Conservation (phyloP, 768 basidiomycete genomes). For the Amanita muscaria region DNA sequence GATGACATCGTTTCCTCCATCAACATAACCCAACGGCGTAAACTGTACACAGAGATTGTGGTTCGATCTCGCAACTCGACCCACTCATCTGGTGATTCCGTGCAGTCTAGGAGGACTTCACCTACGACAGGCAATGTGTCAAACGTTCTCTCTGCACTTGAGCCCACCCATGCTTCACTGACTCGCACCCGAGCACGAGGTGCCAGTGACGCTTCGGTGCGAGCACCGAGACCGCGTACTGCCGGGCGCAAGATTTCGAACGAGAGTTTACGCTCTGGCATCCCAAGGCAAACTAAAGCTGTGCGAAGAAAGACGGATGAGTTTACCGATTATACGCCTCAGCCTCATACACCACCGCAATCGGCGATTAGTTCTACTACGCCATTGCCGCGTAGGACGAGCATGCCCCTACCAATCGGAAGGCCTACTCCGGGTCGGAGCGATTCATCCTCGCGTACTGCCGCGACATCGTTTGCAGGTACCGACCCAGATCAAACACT, state of each 20-base stretch:
- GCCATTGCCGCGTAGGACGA: constrained; percentile 36
- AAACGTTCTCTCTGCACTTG: constrained; percentile 19
- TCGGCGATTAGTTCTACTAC: background rate
- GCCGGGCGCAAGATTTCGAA: constrained; percentile 16
- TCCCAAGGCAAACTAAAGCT: constrained; percentile 15
- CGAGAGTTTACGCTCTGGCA: constrained; percentile 16
- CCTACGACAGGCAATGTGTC: constrained; percentile 8
- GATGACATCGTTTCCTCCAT: constrained; percentile 32
- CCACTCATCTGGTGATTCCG: constrained; percentile 13
- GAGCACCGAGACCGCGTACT: constrained; percentile 4
- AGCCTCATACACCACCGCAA: background rate
- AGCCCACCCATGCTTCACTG: constrained; percentile 13
- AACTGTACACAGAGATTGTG: constrained; percentile 7
- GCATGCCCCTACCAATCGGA: constrained; percentile 31
- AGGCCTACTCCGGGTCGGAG: constrained; percentile 1
- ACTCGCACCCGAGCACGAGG: constrained; percentile 19
- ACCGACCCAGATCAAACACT: constrained; percentile 9
- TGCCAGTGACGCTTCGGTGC: constrained; percentile 16
- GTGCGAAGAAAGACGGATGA: constrained; percentile 10
- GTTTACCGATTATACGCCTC: constrained; percentile 1
- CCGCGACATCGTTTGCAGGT: constrained; percentile 14
- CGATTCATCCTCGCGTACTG: constrained; percentile 13
- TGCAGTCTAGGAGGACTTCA: constrained; percentile 5
- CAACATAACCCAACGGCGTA: constrained; percentile 7
- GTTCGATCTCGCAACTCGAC: constrained; percentile 6